Base-by-base conservation (phyloP, 495 filamentous ascomycete species). In the Platismatia glauca region DNA sequence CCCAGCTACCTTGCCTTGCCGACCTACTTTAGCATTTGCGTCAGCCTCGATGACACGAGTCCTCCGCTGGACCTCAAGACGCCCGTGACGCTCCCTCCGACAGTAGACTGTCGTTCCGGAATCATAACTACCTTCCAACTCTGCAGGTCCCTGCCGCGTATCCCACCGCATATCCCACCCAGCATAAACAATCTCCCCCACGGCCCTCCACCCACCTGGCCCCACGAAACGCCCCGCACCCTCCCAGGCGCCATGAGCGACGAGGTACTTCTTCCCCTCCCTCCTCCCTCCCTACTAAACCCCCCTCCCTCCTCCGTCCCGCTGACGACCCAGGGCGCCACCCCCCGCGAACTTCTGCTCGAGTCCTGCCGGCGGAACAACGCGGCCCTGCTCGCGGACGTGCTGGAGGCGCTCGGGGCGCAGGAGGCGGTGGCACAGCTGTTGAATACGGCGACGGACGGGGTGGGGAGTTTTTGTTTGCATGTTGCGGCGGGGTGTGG, bases 351-450 rank as follows among this genome's bases (percentile, higher is more conserved):
- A 74, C 84, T 87, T 67, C 82, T 97, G 61, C 85, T 99, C 73
- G 94, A 96, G 78, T 89, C 95, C 68, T 91, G 87, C 75, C 90
- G 94, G 39, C 86, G 94, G 62, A 89, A 97, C 78, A 96, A 97
- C 74, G 83, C 84, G 65, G 85, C 89, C 48, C 84, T 99, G 52
- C 84, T 99, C 60, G 70, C 80, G 66, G 80, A 85, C 64, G 78
- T 86, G 29, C 69, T 88, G 18, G 63, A 70, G 22, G 60, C 63
- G 55, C 72, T 78, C 67, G 31, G 43, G 15, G 71, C 74, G 27
- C 82, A 88, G 60, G 72, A 82, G 29, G 72, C 80, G 55, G 80
- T 87, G 38, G 85, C 91, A 12, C 67, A 80, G 53, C 83, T 95
- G 48, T 83, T 98, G 70, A 98, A 98, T 75, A 81, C 79, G 34